Conservation (phyloP, 2,329 filamentous ascomycete species). For the Talaromyces sp. region DNA sequence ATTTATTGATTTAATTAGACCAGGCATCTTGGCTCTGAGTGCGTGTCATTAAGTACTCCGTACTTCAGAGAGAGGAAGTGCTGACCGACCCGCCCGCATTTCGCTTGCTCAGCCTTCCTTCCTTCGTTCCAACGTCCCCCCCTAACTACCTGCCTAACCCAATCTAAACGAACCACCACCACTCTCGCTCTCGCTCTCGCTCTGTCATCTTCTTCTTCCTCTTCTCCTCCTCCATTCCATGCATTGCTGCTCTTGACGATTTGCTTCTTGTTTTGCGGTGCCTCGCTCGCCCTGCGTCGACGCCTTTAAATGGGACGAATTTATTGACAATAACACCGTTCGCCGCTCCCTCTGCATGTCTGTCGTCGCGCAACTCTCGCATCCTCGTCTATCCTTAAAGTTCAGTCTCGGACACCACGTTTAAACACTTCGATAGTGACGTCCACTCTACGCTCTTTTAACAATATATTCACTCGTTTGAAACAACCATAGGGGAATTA, state of each 20-base stretch:
- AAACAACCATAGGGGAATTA: conserved; percentile 4
- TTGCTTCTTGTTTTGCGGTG: conserved; percentile 26
- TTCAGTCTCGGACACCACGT: background rate
- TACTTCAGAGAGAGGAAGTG: background rate
- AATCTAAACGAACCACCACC: background rate
- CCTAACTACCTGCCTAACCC: conserved; percentile 2
- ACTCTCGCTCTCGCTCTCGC: conserved; percentile 18
- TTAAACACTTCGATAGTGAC: conserved; percentile 4
- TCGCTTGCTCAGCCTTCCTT: conserved; percentile 8
- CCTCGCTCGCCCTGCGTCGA: conserved; percentile 24
- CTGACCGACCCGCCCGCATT: conserved; percentile 4
- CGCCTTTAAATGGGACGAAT: conserved; percentile 23
- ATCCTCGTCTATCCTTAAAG: conserved; percentile 18
- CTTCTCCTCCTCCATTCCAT: conserved; percentile 15
- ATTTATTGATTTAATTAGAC: conserved; percentile 5
- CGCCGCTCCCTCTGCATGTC: conserved; percentile 10
- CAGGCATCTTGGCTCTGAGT: background rate
- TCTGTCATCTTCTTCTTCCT: conserved; percentile 12
- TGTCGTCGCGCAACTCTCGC: conserved; percentile 9
- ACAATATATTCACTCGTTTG: conserved; percentile 25
- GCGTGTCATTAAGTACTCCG: conserved; percentile 8
- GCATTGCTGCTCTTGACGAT: conserved; percentile 21
- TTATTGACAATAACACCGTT: conserved; percentile 16
- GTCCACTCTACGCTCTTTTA: conserved; percentile 20
- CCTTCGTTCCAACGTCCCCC: background rate